These are phyloP conservation scores for Novymonas esmeraldas DNA, from an alignment of 208 protist species.

Conservation along the genomic window DNA sequence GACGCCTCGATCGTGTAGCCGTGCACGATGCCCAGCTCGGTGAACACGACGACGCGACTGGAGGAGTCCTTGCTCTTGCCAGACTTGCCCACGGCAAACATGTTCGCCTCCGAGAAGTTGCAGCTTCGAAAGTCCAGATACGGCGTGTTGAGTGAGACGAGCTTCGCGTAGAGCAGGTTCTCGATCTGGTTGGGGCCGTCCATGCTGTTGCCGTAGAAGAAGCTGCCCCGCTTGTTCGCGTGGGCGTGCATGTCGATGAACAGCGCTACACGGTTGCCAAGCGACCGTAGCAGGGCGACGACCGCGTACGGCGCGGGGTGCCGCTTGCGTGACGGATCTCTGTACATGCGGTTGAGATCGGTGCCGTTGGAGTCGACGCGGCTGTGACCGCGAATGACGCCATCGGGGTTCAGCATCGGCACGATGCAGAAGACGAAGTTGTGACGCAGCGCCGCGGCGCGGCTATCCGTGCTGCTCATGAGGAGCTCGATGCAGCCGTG, in stretches of 20 bases:
- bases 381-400: conserved; percentile 91
- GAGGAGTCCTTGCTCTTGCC: conserved; percentile 92
- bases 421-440: conserved; percentile 92
- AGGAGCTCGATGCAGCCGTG: conserved; percentile 93
- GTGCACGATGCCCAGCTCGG: conserved; percentile 78
- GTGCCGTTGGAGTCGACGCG: conserved; percentile 90
- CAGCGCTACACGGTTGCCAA: conserved; percentile 61
- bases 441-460: conserved; percentile 76
- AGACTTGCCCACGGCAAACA: conserved; percentile 88
- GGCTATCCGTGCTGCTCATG: conserved; percentile 59
- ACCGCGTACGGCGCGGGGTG: conserved; percentile 88
- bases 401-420: conserved; percentile 95
- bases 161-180: conserved; percentile 88
- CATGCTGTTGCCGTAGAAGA: conserved; percentile 95
- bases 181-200: conserved; percentile 62
- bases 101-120: conserved; percentile 93
- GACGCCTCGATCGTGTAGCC: conserved; percentile 94
- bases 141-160: conserved; percentile 90
- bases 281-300: conserved; percentile 46
- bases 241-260: conserved; percentile 96
- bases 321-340: conserved; percentile 54
- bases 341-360: conserved; percentile 95
- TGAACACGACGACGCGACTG: conserved; percentile 84
- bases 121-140: conserved; percentile 92
- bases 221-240: conserved; percentile 92